Conservation (phyloP, 768 basidiomycete genomes). For the Phanerochaete carnosa region DNA sequence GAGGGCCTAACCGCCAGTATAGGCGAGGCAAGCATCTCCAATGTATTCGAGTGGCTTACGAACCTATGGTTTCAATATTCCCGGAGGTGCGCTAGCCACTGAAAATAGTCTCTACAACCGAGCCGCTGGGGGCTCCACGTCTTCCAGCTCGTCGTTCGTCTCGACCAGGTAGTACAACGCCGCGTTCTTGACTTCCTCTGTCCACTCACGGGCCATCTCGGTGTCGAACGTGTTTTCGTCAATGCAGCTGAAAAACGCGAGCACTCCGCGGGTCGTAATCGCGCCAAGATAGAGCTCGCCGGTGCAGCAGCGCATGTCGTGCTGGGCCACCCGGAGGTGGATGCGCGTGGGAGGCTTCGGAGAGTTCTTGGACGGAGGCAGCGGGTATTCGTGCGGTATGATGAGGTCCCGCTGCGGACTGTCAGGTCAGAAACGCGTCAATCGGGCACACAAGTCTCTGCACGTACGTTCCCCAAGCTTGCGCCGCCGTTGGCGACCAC, state of each 20-base stretch:
- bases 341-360: not conserved
- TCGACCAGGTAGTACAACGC: constrained; percentile 28
- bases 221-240: constrained; percentile 47
- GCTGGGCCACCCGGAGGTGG: constrained; percentile 11
- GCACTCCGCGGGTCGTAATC: constrained; percentile 23
- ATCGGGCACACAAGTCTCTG: not conserved
- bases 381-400: constrained; percentile 18
- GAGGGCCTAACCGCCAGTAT: not conserved
- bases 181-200: constrained; percentile 39
- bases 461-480: constrained; percentile 22
- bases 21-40: not conserved
- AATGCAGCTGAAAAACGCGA: constrained; percentile 34
- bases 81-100: not conserved
- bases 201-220: constrained; percentile 41
- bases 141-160: not conserved
- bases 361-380: constrained; percentile 11
- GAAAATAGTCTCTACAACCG: not conserved
- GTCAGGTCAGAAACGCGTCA: not conserved
- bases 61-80: too few species aligned
- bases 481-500: constrained; percentile 22
- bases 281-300: constrained; percentile 48
- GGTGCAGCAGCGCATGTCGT: constrained; percentile 39
- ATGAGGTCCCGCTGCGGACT: constrained; percentile 8
- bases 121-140: not conserved
- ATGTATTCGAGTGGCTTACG: not conserved